Conservation (phyloP, 108 stramenopile genomes). For the Nitzschia inconspicua region DNA sequence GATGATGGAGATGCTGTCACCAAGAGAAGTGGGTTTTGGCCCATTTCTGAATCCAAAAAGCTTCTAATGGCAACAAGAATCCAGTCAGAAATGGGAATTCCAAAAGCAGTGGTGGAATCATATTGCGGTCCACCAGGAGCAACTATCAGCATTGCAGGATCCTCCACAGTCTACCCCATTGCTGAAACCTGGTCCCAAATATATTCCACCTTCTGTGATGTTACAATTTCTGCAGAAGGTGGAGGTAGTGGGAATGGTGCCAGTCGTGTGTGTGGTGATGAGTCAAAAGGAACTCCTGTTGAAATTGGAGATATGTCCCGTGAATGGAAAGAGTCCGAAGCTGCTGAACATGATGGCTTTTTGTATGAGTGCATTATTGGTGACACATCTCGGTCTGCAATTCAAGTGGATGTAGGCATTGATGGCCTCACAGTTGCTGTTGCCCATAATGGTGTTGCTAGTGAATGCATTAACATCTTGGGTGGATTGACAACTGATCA, state of each 20-base stretch:
- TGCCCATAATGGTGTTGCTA: not conserved
- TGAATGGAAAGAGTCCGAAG: slow-evolving; percentile 11
- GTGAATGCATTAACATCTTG: slow-evolving; percentile 5
- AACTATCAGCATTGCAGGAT: slow-evolving; percentile 13
- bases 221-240: slow-evolving; percentile 17
- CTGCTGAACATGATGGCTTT: slow-evolving; percentile 1
- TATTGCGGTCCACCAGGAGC: not conserved
- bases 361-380: slow-evolving; percentile 17
- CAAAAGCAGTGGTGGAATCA: not conserved
- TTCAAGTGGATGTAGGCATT: slow-evolving; percentile 9
- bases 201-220: slow-evolving; percentile 5
- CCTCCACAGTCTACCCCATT: slow-evolving; percentile 21
- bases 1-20: slow-evolving; percentile 13
- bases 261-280: slow-evolving; percentile 14
- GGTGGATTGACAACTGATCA: slow-evolving; percentile 19
- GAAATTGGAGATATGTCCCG: slow-evolving; percentile 26
- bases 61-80: slow-evolving; percentile 4
- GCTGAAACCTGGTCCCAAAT: slow-evolving; percentile 6
- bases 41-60: not conserved
- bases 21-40: slow-evolving; percentile 13
- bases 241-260: slow-evolving; percentile 21
- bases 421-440: slow-evolving; percentile 7
- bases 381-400: not conserved
- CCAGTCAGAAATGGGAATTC: not conserved
- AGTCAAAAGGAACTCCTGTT: slow-evolving; percentile 1